These are phyloP conservation scores for Limonium bicolor DNA, from an alignment of 148 eudicot genomes.

Conservation along the genomic window DNA sequence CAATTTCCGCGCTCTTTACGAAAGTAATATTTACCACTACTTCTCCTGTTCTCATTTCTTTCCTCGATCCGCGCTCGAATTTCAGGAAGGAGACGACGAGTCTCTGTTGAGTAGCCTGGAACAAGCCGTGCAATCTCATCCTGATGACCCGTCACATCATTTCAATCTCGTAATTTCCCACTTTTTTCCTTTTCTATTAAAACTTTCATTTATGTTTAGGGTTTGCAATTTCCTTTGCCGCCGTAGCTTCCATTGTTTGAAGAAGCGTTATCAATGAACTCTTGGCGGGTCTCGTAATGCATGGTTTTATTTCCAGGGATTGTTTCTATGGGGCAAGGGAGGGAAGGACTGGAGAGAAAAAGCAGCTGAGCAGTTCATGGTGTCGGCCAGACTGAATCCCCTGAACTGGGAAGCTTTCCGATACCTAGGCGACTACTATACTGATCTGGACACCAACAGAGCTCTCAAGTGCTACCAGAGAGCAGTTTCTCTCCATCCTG, in stretches of 20 bases:
- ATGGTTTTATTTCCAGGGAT: no score
- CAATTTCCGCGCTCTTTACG: no score
- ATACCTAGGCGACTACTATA: conserved; percentile 78
- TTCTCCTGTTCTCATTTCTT: no score
- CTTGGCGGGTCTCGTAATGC: background rate
- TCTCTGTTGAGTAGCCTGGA: conserved; percentile 16
- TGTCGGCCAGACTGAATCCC: conserved; percentile 66
- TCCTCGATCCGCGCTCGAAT: no score
- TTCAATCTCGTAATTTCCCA: conserved; percentile 31
- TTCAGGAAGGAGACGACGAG: conserved; percentile 20
- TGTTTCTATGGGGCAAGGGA: conserved; percentile 56
- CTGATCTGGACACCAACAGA: conserved; percentile 45
- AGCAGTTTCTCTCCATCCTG: conserved; percentile 64
- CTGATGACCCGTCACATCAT: conserved; percentile 48
- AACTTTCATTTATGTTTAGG: background rate
- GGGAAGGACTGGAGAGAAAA: conserved; percentile 41
- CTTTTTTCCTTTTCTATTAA: background rate
- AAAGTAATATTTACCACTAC: no score
- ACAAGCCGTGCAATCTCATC: conserved; percentile 34
- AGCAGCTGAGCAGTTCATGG: conserved; percentile 71
- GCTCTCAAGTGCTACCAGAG: conserved; percentile 92
- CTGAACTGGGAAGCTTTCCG: conserved; percentile 60
- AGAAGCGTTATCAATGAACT: background rate
- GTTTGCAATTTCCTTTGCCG: background rate
- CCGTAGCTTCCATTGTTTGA: background rate